These are phyloP conservation scores for Populus hybrid DNA, from an alignment of 441 rosid species.

Conservation along the genomic window DNA sequence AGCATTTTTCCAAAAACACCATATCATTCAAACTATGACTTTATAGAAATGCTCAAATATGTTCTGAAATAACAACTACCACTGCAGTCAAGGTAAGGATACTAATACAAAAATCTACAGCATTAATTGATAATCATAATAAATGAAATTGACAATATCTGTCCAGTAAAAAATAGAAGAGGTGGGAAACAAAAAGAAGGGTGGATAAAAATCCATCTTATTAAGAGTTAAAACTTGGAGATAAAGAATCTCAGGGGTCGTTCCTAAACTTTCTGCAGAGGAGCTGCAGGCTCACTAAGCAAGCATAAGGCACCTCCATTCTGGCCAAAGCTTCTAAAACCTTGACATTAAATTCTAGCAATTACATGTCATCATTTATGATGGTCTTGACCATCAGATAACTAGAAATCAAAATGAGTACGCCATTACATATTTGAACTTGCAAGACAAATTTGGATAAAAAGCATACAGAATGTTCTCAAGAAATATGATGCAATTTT, in stretches of 20 bases:
- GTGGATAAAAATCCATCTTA: not conserved
- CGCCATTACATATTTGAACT: not conserved
- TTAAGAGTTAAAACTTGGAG: not conserved
- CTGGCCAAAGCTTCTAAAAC: not conserved
- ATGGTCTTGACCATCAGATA: not conserved
- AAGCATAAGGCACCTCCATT: not conserved
- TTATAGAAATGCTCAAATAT: not conserved
- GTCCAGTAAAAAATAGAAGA: not conserved
- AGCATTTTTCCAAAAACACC: not conserved
- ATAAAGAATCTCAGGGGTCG: not conserved
- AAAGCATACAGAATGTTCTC: not conserved
- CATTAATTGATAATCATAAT: not conserved
- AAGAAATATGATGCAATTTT: not conserved
- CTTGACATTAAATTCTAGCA: not conserved
- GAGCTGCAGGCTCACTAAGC: constrained; percentile 1
- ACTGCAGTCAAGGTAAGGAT: not conserved
- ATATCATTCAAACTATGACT: not conserved
- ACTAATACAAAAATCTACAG: not conserved
- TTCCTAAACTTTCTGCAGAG: not conserved
- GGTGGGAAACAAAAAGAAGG: not conserved
- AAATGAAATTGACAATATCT: not conserved
- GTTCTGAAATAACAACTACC: not conserved
- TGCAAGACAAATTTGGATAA: not conserved
- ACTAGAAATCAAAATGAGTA: not conserved
- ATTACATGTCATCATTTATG: not conserved